Conservation (phyloP, 495 filamentous ascomycete species). For the Thozetella sp. region DNA sequence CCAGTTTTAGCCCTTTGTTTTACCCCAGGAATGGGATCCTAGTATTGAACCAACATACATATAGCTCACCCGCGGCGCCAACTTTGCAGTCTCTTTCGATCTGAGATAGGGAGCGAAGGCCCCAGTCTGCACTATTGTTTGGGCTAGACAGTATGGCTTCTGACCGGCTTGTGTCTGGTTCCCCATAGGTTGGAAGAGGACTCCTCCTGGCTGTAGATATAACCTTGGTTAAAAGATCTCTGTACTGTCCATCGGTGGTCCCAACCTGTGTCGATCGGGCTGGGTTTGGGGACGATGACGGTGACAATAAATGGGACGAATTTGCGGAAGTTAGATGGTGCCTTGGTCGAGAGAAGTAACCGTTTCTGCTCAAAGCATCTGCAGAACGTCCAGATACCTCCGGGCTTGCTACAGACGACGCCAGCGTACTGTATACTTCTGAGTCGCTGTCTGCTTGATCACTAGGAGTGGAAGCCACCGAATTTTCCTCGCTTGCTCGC, state of each 20-base stretch:
- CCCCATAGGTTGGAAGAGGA: conserved; percentile 2
- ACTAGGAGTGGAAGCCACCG: not conserved
- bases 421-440: not conserved
- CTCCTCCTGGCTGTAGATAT: conserved; percentile 1
- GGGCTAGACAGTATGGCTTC: not conserved
- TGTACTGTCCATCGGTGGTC: not conserved
- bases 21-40: too few relatives aligned
- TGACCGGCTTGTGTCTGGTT: not conserved
- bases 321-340: not conserved
- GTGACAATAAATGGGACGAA: not conserved
- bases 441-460: not conserved
- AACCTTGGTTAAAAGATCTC: conserved; percentile 1
- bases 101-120: conserved; percentile 2
- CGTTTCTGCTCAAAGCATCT: not conserved
- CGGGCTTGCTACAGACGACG: not conserved
- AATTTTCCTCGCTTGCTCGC: not conserved
- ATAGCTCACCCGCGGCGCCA: conserved; percentile 13
- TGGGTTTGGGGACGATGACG: not conserved
- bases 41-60: too few relatives aligned
- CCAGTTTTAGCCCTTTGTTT: too few relatives aligned
- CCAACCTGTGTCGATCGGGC: not conserved
- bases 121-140: not conserved
- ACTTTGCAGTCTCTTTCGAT: conserved; percentile 10
- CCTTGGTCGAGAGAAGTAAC: not conserved
- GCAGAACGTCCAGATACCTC: not conserved